phyloP scores from a whole-genome alignment of 1,139 yeast species.

The Candida glucosophila region DNA sequence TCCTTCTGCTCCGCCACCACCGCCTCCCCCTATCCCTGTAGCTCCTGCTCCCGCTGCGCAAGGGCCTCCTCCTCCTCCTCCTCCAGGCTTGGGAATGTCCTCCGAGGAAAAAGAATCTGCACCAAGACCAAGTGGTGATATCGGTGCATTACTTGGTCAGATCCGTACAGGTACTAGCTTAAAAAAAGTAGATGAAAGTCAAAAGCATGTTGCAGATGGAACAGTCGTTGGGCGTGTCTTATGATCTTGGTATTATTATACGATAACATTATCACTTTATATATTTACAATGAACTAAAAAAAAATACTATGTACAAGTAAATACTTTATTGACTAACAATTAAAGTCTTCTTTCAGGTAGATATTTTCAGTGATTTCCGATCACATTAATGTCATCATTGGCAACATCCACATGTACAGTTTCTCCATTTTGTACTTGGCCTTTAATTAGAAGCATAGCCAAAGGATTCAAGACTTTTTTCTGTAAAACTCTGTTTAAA shows the following conservation, averaged over 20 bases:
- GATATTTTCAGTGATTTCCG: conserved; percentile 33
- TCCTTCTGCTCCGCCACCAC: conserved; percentile 14
- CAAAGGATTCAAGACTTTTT: conserved; percentile 74
- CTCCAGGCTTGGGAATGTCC: conserved; percentile 6
- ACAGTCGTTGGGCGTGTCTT: conserved; percentile 45
- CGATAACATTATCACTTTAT: neutral
- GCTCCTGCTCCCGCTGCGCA: conserved; percentile 25
- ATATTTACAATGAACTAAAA: neutral
- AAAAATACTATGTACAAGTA: neutral
- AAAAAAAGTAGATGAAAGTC: conserved; percentile 37
- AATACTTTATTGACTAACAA: neutral
- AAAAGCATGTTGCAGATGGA: conserved; percentile 36
- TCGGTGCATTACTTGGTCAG: conserved; percentile 45
- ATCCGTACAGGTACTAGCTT: conserved; percentile 45
- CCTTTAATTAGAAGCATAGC: conserved; percentile 76
- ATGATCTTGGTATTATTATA: conserved; percentile 7
- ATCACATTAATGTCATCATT: conserved; percentile 24
- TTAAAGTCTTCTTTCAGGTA: neutral
- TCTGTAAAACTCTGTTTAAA: conserved; percentile 80
- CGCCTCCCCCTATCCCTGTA: conserved; percentile 11
- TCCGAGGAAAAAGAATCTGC: conserved; percentile 9
- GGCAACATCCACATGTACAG: conserved; percentile 34
- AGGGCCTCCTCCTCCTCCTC: conserved; percentile 19
- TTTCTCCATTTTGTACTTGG: conserved; percentile 61
- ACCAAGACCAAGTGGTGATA: conserved; percentile 17